Base-by-base conservation (phyloP, 225 moss, liverwort and hornwort species). In the Anthoceros angustus region DNA sequence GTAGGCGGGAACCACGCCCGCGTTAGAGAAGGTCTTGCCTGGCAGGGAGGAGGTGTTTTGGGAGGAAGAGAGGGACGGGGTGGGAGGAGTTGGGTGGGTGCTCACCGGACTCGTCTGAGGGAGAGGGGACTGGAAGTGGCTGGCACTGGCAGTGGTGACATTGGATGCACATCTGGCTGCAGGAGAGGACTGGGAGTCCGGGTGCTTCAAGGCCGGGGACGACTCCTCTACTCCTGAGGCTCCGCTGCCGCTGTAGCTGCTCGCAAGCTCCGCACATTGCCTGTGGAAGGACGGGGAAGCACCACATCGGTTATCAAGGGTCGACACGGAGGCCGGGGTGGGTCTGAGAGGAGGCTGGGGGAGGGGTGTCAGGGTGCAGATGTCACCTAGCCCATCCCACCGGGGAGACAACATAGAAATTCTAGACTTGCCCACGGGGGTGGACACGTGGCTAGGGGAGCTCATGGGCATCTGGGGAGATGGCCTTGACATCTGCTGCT, bases 381-480 rank as follows among this genome's bases (percentile, higher is more conserved):
- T 85, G 42, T 95, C 86, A 18, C 82, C 85, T 6, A 95, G 78
- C 24, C 88, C 85, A 66, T 95, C 90, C 94, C 94, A 95, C 12
- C 85, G 84, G 38, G 90, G 90, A 42, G 88, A 90, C 39, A 83
- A 87, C 63, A 88, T 90, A 41, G 75, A 80, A 16, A 80, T 80
- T 78, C 83, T 77, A 10, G 85, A 83, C 40, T 86, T 88, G 0
- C 2, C 32, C 32, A 32, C 32, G 32, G 88, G 86, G 25, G 90
- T 95, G 0, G 82, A 74, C 65, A 76, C 73, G 6, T 32, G 32
- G 32, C 32, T 32, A 1, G 90, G 85, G 5, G 90, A 90, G 32
- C 32, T 32, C 32, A 32, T 32, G 32, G 32, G 32, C 32, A 32
- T 32, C 32, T 32, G 32, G 32, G 32, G 32, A 32, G 32, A 32